phyloP scores from a whole-genome alignment of 1,139 yeast genomes.

The Taphrina populina region DNA sequence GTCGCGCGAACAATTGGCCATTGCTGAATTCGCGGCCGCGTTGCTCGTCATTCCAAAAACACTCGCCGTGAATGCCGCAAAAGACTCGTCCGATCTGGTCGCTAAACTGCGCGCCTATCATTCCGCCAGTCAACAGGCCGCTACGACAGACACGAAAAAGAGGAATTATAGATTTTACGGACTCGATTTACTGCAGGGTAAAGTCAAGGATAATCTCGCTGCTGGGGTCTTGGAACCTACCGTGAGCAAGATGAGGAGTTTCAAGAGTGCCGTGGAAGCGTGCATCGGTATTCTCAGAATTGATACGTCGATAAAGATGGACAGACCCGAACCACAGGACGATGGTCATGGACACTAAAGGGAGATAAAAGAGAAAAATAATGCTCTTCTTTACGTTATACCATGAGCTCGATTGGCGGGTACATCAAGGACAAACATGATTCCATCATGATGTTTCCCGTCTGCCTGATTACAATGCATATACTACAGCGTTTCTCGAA shows the following conservation, averaged over 20 bases:
- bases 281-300: slow-evolving; percentile 96
- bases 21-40: slow-evolving; percentile 94
- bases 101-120: slow-evolving; percentile 96
- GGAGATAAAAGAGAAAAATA: too few species aligned
- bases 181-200: slow-evolving; percentile 84
- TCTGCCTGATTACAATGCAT: too few species aligned
- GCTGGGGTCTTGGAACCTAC: slow-evolving; percentile 96
- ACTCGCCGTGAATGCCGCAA: slow-evolving; percentile 94
- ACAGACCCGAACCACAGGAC: slow-evolving; percentile 87
- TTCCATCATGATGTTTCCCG: too few species aligned
- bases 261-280: slow-evolving; percentile 95
- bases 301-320: slow-evolving; percentile 96
- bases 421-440: too few species aligned
- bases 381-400: too few species aligned
- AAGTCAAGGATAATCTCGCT: slow-evolving; percentile 77
- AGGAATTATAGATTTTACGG: slow-evolving; percentile 88
- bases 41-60: slow-evolving; percentile 93
- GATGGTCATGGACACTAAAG: slow-evolving; percentile 52
- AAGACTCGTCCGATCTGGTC: slow-evolving; percentile 90
- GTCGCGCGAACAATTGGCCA: slow-evolving; percentile 95
- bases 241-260: slow-evolving; percentile 82
- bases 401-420: too few species aligned
- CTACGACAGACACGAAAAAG: slow-evolving; percentile 76
- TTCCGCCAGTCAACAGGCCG: slow-evolving; percentile 88
- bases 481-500: slow-evolving; percentile 13